Evolutionary conservation across 345 rosid genomes (phyloP).

Genomic region (Brassica nigra): DNA sequence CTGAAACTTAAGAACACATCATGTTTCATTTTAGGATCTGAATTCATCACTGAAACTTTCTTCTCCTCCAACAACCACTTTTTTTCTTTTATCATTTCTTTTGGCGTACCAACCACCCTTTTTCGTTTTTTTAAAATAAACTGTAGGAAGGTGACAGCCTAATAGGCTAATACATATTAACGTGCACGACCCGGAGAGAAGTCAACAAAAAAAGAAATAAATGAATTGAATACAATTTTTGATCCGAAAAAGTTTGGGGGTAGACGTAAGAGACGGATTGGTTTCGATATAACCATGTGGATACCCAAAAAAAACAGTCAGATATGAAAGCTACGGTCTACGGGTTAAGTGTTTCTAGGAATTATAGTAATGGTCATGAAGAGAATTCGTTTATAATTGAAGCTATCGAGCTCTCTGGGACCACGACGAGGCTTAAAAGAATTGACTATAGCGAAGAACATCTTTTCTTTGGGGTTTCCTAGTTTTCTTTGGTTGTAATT

Average conservation of each 20-base stretch:
- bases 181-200: background rate
- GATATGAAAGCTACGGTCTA: no score
- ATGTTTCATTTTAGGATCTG: constrained; percentile 14
- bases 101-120: background rate
- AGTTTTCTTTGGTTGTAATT: background rate
- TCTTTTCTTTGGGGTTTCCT: background rate
- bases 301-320: background rate
- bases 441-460: background rate
- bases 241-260: background rate
- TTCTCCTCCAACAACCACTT: background rate
- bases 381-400: constrained; percentile 63
- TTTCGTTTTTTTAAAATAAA: background rate
- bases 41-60: background rate
- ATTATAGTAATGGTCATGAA: no score
- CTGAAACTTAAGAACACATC: constrained; percentile 43
- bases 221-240: background rate
- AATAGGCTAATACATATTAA: background rate
- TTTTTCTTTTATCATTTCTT: background rate
- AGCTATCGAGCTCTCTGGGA: constrained; percentile 97
- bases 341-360: no score
- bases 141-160: background rate
- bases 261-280: background rate
- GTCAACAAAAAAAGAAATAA: background rate
- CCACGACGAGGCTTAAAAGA: constrained; percentile 52
- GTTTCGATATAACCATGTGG: background rate